Evolutionary conservation across 129 eudicot genomes (phyloP).

Genomic region (Arctium minus): DNA sequence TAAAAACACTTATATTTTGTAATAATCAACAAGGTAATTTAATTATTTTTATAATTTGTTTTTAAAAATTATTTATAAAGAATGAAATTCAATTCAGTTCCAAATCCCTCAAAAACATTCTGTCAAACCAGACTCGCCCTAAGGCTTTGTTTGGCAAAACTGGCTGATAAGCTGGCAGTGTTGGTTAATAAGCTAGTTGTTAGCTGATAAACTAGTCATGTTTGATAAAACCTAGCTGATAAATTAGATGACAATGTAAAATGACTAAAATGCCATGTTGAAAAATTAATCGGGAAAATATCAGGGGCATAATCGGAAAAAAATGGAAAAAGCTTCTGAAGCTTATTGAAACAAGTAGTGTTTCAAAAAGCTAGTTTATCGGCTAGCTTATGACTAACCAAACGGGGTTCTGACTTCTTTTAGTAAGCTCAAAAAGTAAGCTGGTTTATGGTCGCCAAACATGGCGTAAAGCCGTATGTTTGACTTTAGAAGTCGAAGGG

Average conservation of each 20-base stretch:
- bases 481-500: constrained; percentile 7
- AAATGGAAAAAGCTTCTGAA: not conserved
- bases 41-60: no score
- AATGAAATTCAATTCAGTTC: no score
- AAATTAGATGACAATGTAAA: not conserved
- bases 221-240: not conserved
- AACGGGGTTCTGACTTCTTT: not conserved
- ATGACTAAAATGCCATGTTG: not conserved
- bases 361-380: not conserved
- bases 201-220: not conserved
- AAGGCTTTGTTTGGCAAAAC: not conserved
- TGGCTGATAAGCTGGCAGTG: not conserved
- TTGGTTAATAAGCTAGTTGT: not conserved
- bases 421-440: not conserved
- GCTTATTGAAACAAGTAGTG: no score
- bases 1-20: no score
- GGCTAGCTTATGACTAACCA: not conserved
- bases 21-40: no score
- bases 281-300: not conserved
- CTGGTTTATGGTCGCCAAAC: not conserved
- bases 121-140: not conserved
- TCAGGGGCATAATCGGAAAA: not conserved
- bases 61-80: no score
- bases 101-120: no score
- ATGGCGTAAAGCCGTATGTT: not conserved